Evolutionary conservation across 2,329 filamentous ascomycete species (phyloP), one percentile per base, ranked within the genome.

Genomic region (Aaosphaeria arxii): DNA sequence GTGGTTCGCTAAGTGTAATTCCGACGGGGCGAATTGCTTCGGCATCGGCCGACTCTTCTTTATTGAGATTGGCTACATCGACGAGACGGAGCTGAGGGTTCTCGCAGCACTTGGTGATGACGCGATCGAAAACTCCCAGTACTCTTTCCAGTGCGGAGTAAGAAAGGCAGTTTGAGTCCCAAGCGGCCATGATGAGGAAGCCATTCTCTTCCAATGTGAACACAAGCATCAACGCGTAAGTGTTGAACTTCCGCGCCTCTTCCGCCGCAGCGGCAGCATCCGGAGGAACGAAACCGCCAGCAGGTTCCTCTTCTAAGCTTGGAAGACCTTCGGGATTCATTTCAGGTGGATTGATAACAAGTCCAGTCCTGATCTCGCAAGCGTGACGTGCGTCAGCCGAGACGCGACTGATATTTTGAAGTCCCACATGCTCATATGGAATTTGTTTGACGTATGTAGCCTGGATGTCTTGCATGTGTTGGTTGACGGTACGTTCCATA

Each of bases 151-250:
- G 80, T 13, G 77, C 74, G 28, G 70, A 66, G 31, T 70, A 72
- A 13, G 71, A 71, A 13, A 87, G 77, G 1, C 78, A 76, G n/a
- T 78, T 77, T 24, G 82, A 82, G 58, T 87, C 83, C 56, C 86
- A 86, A 56, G 83, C 84, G 1, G 83, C 82, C 71, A 83, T 84
- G 47, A 84, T 72, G 11, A 79, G 65, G 59, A 86, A 80, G 1
- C 79, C 77, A 50, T 75, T 71, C 2, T 77, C 72, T 33, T 81
- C 77, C 5, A 86, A 69, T 4, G 79, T 83, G 62, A 83, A 87
- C 39, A 86, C 83, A 17, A 87, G 69, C 73, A 87, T 86, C 31
- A 87, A 76, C 1, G 82, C 78, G 59, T 86, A 85, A 1, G 75
- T 76, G 45, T 77, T 77, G 59, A 78, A 78, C 49, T 77, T 74